Evolutionary conservation across 345 rosid species (phyloP), one percentile per base, ranked within the genome.

Genomic region (Acer negundo): DNA sequence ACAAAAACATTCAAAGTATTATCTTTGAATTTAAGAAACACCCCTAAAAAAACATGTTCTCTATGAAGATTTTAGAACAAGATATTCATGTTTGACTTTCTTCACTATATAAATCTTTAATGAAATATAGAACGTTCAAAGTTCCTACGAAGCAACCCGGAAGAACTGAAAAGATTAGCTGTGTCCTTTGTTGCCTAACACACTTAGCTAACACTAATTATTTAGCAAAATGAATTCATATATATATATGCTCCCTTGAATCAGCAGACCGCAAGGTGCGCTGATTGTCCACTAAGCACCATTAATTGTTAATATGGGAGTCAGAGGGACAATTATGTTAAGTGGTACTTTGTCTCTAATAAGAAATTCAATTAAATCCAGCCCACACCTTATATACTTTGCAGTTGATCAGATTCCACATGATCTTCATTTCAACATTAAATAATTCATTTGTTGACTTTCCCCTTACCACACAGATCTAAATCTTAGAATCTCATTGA

Each of bases 401-500:
- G 78, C 31, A 44, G 69, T n/a, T 72, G 79, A 82, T 84, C 67
- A 80, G 85, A 89, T 76, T 77, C 80, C 77, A 40, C 55, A 44
- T 78, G 76, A 76, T 80, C 74, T 56, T 31, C 7, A 65, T 66
- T 74, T 73, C 19, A n/a, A 11, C 40, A 59, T 68, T 61, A 69
- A 78, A 42, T 19, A 75, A 76, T 56, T 62, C 58, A 56, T 72
- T 38, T 70, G 69, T 78, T 83, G 84, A 79, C 80, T 82, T 82
- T 49, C 80, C 77, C 58, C 62, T 78, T 77, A 80, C 82, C 75
- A 79, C 81, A 12, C 76, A 62, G 85, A 86, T 84, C 88, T 74
- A 31, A 79, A 84, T 78, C 70, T 77, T 15, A 67, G 86, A 80
- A 83, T 87, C 86, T 76, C 68, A 58, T 82, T 84, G 92, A 86